Evolutionary conservation across 140 eudicot genomes (phyloP).

Genomic region (Erigeron philadelphicus): DNA sequence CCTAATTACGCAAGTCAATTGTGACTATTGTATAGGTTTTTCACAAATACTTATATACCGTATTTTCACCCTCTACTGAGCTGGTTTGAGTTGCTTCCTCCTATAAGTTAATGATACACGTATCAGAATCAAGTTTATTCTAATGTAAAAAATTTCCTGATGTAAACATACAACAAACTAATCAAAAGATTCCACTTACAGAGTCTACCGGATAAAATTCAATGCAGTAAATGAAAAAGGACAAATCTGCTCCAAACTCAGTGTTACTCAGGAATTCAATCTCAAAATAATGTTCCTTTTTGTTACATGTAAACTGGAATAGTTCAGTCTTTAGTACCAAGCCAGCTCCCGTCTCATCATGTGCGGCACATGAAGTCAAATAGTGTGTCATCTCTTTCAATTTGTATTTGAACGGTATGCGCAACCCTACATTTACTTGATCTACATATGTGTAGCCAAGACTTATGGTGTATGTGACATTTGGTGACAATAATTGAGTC

Average conservation of each 20-base stretch:
- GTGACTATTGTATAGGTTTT: no score
- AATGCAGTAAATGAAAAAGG: not conserved
- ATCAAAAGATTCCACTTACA: no score
- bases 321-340: conserved; percentile 5
- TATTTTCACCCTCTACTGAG: no score
- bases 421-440: not conserved
- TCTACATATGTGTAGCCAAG: conserved; percentile 4
- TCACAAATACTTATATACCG: no score
- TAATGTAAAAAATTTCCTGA: no score
- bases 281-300: not conserved
- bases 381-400: not conserved
- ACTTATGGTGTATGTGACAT: conserved; percentile 23
- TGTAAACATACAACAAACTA: no score
- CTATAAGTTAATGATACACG: no score
- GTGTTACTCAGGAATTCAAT: no score
- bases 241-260: no score
- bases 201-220: conserved; percentile 6
- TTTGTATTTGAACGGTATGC: not conserved
- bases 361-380: conserved; percentile 10
- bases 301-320: not conserved
- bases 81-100: no score
- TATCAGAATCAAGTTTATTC: no score
- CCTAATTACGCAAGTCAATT: no score
- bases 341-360: not conserved
- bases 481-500: conserved; percentile 20